These are phyloP conservation scores for Mycocentrospora acerina DNA, from an alignment of 2,329 filamentous ascomycete species.

Conservation along the genomic window DNA sequence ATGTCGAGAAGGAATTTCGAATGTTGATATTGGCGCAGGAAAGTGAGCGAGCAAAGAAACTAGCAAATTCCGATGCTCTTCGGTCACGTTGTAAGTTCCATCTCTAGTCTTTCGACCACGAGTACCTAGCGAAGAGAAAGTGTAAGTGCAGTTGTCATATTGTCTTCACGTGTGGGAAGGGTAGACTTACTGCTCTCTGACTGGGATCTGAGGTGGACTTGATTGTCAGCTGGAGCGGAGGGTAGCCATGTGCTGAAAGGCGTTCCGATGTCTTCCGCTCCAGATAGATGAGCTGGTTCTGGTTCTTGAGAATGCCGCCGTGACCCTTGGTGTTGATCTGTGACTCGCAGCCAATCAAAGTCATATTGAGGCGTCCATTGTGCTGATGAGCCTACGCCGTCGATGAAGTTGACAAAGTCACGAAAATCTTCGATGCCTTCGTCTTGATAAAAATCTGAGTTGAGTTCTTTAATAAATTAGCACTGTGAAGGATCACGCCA, in stretches of 20 bases:
- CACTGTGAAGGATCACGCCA: no score
- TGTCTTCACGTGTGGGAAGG: not conserved
- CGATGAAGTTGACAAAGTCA: conserved; percentile 37
- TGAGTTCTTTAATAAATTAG: conserved; percentile 11
- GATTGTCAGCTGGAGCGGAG: conserved; percentile 30
- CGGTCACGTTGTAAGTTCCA: conserved; percentile 29
- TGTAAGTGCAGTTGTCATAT: not conserved
- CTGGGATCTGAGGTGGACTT: conserved; percentile 24
- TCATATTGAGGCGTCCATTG: conserved; percentile 36
- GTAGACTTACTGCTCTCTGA: conserved; percentile 16
- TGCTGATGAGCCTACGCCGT: conserved; percentile 33
- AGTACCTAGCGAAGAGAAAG: conserved; percentile 8
- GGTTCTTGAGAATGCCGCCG: conserved; percentile 21
- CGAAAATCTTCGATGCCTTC: conserved; percentile 34
- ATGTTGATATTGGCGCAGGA: conserved; percentile 21
- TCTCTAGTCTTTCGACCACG: conserved; percentile 18
- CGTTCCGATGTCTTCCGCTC: conserved; percentile 30
- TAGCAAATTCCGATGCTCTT: conserved; percentile 27
- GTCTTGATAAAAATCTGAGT: conserved; percentile 15
- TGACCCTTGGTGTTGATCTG: conserved; percentile 19
- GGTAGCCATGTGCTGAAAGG: conserved; percentile 35
- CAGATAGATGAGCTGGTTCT: conserved; percentile 14
- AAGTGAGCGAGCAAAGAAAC: conserved; percentile 21
- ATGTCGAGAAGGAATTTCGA: conserved; percentile 34
- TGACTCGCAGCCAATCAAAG: conserved; percentile 29